Evolutionary conservation across 768 basidiomycete species (phyloP).

Genomic region (Leccinum rimulosum): DNA sequence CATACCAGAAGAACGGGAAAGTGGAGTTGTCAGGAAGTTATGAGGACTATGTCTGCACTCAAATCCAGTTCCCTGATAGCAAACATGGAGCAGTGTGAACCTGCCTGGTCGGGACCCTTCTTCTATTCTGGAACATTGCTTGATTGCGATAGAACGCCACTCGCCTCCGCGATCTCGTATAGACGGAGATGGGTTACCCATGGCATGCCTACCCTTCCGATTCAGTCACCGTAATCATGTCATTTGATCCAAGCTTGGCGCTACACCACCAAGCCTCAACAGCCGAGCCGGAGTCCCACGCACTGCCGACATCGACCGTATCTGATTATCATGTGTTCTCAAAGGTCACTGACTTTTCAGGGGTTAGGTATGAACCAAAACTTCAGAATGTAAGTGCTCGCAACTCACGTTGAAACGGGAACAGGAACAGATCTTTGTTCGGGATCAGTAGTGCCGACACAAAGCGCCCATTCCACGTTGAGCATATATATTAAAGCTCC

Average conservation of each 20-base stretch:
- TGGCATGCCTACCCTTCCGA: conserved; percentile 2
- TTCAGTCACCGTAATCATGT: conserved; percentile 13
- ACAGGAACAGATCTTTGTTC: not conserved
- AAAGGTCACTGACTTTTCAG: conserved; percentile 1
- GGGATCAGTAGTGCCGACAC: conserved; percentile 6
- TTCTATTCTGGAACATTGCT: conserved; percentile 15
- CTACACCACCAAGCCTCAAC: conserved; percentile 1
- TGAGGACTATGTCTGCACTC: not conserved
- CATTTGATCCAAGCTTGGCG: not conserved
- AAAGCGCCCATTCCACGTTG: conserved; percentile 7
- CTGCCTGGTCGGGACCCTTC: not conserved
- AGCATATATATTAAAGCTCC: conserved; percentile 4
- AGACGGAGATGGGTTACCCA: conserved; percentile 11
- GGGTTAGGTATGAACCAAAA: not conserved
- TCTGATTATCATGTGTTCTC: not conserved
- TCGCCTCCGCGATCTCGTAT: conserved; percentile 18
- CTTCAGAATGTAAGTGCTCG: not conserved
- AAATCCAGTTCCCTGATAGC: not conserved
- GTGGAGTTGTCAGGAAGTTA: not conserved
- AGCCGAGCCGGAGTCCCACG: conserved; percentile 24
- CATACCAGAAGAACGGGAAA: conserved; percentile 12
- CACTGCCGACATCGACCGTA: conserved; percentile 14
- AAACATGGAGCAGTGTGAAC: conserved; percentile 10
- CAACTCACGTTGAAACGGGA: not conserved
- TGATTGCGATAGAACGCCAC: conserved; percentile 14